phyloP scores from a whole-genome alignment of 164 flowering plant genomes.

The Santalum album region DNA sequence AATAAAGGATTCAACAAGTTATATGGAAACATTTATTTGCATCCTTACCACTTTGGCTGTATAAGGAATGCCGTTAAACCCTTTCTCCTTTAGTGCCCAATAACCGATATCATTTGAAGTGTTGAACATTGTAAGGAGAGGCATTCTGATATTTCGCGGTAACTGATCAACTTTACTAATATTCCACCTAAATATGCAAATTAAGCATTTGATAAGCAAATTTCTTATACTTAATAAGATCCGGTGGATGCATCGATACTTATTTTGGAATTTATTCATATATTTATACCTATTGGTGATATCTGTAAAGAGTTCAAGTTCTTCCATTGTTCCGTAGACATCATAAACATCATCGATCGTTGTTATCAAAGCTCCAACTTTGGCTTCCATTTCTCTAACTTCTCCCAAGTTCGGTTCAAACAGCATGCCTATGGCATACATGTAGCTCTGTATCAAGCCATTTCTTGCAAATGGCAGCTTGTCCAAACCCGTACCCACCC shows the following conservation, averaged over 20 bases:
- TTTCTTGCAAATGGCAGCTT: slow-evolving; percentile 26
- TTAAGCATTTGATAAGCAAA: too few species aligned
- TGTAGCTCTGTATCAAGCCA: slow-evolving; percentile 19
- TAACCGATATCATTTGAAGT: slow-evolving; percentile 16
- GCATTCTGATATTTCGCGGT: slow-evolving; percentile 19
- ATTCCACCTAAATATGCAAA: slow-evolving; percentile 42
- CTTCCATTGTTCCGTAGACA: slow-evolving; percentile 32
- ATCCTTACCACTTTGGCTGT: too few species aligned
- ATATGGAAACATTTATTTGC: too few species aligned
- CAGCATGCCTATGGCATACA: slow-evolving; percentile 11
- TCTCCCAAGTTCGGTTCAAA: slow-evolving; percentile 23
- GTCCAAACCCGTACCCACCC: slow-evolving; percentile 16
- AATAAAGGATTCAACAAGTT: too few species aligned
- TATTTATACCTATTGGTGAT: slow-evolving; percentile 34
- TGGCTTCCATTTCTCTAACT: slow-evolving; percentile 1
- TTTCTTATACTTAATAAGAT: too few species aligned
- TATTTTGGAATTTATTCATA: too few species aligned
- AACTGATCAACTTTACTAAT: slow-evolving; percentile 14
- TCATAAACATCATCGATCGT: slow-evolving; percentile 34
- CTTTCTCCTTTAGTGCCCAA: slow-evolving; percentile 10
- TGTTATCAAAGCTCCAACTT: slow-evolving; percentile 17
- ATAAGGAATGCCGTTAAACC: slow-evolving; percentile 8
- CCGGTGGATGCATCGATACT: too few species aligned
- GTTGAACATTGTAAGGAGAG: slow-evolving; percentile 18
- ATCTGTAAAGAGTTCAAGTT: slow-evolving; percentile 23